Evolutionary conservation across 495 filamentous ascomycete species (phyloP), one percentile per base, ranked within the genome.

Genomic region (Poronia punctata): DNA sequence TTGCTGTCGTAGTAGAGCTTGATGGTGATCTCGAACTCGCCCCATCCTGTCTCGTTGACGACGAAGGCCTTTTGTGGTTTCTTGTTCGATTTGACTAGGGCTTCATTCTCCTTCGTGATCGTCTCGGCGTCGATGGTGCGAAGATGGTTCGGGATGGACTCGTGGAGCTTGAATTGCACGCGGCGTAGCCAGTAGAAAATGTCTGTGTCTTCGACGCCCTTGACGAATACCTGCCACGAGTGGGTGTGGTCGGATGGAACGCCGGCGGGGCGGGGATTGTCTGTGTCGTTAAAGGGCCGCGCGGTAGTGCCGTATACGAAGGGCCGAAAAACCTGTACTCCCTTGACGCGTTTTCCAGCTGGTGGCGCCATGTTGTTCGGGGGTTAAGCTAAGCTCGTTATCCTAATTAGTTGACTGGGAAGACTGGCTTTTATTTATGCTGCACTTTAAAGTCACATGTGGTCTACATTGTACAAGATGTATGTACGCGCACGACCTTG

Each of bases 151-250:
- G 84, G 76, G 60, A 95, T 96, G 4, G 88, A 92, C 54, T 96
- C 88, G 71, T 95, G 88, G 3, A 98, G 76, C 59, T 96, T 96
- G 72, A 98, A 97, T 59, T 93, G 86, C 4, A 96, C 92, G 54
- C 95, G 92, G 40, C 88, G 87, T 48, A 97, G 75, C 85, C 92
- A 98, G 67, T 92, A 88, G 36, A 85, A 87, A 53, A 95, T 83
- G 66, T 94, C 85, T 49, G 83, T 78, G 58, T 81, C 84, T 58
- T 88, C 81, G 49, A 94, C 66, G 43, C 86, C 85, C 43, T 83
- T 83, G 37, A 98, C 86, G 59, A 86, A 96, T 27, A 98, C 83
- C 48, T 82, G 83, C 90, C 90, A 98, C 53, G 82, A 80, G 65
- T 95, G 93, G 20, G 90, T 97, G 69, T 98, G 92, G 64, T 95